phyloP scores from a whole-genome alignment of 2,329 filamentous ascomycete genomes.

The Fusarium penzigii region DNA sequence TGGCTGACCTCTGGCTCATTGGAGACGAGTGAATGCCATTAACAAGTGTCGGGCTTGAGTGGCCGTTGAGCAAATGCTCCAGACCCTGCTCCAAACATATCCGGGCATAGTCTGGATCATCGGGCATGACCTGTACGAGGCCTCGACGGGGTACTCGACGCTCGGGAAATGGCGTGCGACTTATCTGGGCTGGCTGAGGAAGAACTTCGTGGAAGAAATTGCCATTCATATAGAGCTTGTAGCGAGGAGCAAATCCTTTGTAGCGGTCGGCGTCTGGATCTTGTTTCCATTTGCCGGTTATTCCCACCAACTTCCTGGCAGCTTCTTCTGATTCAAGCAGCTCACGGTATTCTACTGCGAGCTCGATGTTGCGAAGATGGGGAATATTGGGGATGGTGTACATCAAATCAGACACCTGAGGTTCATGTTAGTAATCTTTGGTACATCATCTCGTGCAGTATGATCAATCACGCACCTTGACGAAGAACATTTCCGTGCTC shows the following conservation, averaged over 20 bases:
- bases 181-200: slow-evolving; percentile 48
- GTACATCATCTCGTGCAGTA: not conserved
- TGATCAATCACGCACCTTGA: slow-evolving; percentile 52
- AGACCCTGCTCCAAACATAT: slow-evolving; percentile 61
- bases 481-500: slow-evolving; percentile 65
- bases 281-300: slow-evolving; percentile 57
- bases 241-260: slow-evolving; percentile 55
- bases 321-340: slow-evolving; percentile 50
- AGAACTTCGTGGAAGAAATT: slow-evolving; percentile 52
- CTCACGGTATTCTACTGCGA: slow-evolving; percentile 62
- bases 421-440: slow-evolving; percentile 7
- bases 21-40: slow-evolving; percentile 53
- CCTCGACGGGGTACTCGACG: slow-evolving; percentile 56
- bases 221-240: slow-evolving; percentile 61
- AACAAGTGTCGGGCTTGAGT: slow-evolving; percentile 43
- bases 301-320: slow-evolving; percentile 43
- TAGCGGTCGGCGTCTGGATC: slow-evolving; percentile 57
- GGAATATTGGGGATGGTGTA: slow-evolving; percentile 57
- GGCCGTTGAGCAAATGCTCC: slow-evolving; percentile 51
- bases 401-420: slow-evolving; percentile 62
- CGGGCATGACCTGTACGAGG: slow-evolving; percentile 51
- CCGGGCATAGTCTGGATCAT: slow-evolving; percentile 58
- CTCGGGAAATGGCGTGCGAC: slow-evolving; percentile 56
- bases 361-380: slow-evolving; percentile 56
- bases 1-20: slow-evolving; percentile 37